phyloP scores from a whole-genome alignment of 2,329 filamentous ascomycete genomes.

The Fusarium metavorans region DNA sequence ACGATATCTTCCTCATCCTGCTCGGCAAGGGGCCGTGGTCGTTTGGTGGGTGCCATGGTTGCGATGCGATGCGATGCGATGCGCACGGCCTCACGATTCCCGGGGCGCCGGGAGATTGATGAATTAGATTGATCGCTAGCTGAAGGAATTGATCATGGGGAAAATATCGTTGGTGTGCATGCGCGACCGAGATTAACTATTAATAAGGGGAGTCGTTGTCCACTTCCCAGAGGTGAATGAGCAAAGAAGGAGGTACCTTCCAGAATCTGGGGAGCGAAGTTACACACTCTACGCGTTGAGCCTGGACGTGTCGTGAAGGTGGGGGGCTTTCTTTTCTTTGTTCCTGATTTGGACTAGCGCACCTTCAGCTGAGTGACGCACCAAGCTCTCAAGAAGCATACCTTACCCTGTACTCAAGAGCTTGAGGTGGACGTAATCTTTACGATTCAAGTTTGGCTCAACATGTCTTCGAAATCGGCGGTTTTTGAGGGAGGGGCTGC shows the following conservation, averaged over 20 bases:
- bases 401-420: slow-evolving; percentile 31
- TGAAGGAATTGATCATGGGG: background rate
- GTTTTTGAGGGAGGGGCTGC: background rate
- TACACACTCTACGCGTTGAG: slow-evolving; percentile 43
- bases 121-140: background rate
- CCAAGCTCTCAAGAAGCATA: background rate
- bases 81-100: slow-evolving; percentile 19
- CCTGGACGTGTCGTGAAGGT: slow-evolving; percentile 20
- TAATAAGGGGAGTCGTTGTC: background rate
- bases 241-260: slow-evolving; percentile 3
- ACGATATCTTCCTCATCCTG: slow-evolving; percentile 51
- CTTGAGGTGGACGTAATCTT: slow-evolving; percentile 1
- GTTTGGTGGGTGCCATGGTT: slow-evolving; percentile 55
- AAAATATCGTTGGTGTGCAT: background rate
- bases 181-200: background rate
- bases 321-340: slow-evolving; percentile 8
- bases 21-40: slow-evolving; percentile 53
- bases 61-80: background rate
- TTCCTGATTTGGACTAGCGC: slow-evolving; percentile 25
- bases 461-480: slow-evolving; percentile 24
- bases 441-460: background rate
- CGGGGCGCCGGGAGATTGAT: background rate
- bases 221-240: background rate
- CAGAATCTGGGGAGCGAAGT: slow-evolving; percentile 1
- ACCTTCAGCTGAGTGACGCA: background rate